phyloP scores from a whole-genome alignment of 208 protist genomes.

The Leishmania martiniquensis region DNA sequence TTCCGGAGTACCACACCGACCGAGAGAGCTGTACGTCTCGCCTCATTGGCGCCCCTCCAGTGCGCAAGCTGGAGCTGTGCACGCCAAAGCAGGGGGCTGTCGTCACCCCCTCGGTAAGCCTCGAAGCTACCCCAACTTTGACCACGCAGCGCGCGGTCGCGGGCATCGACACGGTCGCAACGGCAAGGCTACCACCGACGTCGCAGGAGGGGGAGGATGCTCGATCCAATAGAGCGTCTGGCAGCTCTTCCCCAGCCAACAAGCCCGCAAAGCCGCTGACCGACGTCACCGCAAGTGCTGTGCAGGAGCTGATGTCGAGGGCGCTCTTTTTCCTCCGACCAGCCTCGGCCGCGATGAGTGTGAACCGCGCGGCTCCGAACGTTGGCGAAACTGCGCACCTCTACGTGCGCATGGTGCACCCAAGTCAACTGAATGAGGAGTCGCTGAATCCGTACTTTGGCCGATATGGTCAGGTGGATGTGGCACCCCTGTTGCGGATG shows the following conservation, averaged over 20 bases:
- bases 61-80: neutral
- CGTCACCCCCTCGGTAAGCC: neutral
- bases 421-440: slow-evolving; percentile 75
- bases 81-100: neutral
- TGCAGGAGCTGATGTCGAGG: neutral
- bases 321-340: slow-evolving; percentile 57
- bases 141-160: neutral
- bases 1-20: slow-evolving; percentile 27
- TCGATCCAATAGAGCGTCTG: neutral
- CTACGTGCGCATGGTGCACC: slow-evolving; percentile 84
- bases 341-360: neutral
- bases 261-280: neutral
- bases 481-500: slow-evolving; percentile 45
- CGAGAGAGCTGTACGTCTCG: slow-evolving; percentile 7
- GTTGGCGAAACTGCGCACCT: slow-evolving; percentile 32
- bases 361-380: neutral
- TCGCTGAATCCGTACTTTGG: slow-evolving; percentile 90
- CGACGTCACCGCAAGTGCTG: neutral
- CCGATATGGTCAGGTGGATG: slow-evolving; percentile 86
- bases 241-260: neutral
- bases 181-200: neutral
- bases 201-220: neutral
- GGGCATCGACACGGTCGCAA: neutral
- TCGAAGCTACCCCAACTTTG: neutral
- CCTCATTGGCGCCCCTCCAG: neutral